Base-by-base conservation (phyloP, 1,284 basidiomycete genomes). In the Naganishia sp. region DNA sequence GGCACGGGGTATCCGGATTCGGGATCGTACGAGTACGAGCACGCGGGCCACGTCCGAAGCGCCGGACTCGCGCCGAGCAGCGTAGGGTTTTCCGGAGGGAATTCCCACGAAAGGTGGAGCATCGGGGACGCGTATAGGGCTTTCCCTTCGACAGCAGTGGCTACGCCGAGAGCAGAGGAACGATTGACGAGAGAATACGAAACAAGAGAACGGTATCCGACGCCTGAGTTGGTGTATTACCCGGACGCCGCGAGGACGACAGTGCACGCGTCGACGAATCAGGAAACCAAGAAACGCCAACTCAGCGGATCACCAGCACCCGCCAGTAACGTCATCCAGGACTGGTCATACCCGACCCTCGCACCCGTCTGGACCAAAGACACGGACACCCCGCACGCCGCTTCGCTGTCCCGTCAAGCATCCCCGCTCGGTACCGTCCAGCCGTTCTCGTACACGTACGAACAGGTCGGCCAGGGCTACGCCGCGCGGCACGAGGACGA, bases 171-270 rank as follows among this genome's bases (percentile, higher is more conserved):
- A 39, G 35, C 35, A 9, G 35, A 39, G 35, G 35, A 39, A 39
- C 35, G 35, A 13, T 6, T 39, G 2, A 39, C 35, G 13, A 9
- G 13, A 39, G 35, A 39, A 10, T 39, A 39, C 35, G 35, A 39
- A 39, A 39, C 35, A 13, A 42, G 58, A 47, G 51, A 62, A 42
- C 28, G 53, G 18, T 67, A 63, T 54, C 61, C 66, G 43, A 63
- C 66, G 10, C 66, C 66, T 15, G 60, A 49, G 11, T 52, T 63
- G 25, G 54, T 63, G n/a, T 67, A 67, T 45, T 53, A 42, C 17
- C 35, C 43, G 25, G 60, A 63, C 31, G 53, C 28, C 2, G 52
- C 50, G 58, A 31, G 35, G 35, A 39, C 21, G 9, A 35, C 35
- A 15, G 17, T 32, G 28, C 57, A 15, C 32, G 21, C 18, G 45